Evolutionary conservation across 331 rosid species (phyloP).

Genomic region (Erythrophleum ivorense): DNA sequence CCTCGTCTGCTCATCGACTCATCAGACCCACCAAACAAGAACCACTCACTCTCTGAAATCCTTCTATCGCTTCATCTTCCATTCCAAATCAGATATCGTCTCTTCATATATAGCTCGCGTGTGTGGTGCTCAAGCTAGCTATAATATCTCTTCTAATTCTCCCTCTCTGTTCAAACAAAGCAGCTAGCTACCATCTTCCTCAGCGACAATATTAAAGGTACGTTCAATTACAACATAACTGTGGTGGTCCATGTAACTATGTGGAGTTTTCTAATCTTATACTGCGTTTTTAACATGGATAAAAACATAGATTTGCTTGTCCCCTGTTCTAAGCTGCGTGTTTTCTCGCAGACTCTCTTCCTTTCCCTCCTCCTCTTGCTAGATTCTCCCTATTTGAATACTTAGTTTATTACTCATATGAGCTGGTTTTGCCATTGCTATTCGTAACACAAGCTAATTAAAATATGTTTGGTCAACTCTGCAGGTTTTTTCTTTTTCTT

Average conservation of each 20-base stretch:
- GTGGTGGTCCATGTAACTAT: conserved; percentile 36
- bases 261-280: background rate
- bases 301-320: background rate
- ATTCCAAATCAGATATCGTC: background rate
- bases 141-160: too few relatives aligned
- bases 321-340: conserved; percentile 35
- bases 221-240: background rate
- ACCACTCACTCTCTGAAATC: background rate
- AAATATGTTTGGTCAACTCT: conserved; percentile 43
- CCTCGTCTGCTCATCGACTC: background rate
- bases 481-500: conserved; percentile 37
- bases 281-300: background rate
- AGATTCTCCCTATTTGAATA: conserved; percentile 5
- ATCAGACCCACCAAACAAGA: background rate
- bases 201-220: conserved; percentile 44
- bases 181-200: background rate
- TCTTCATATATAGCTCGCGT: background rate
- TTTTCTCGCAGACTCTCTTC: background rate
- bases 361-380: background rate
- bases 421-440: conserved; percentile 28
- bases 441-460: background rate
- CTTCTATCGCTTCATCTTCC: background rate
- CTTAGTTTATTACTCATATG: background rate
- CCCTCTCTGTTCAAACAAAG: background rate
- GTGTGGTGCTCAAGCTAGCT: too few relatives aligned